phyloP scores from a whole-genome alignment of 1,139 yeast genomes.

The Diutina rugosa region DNA sequence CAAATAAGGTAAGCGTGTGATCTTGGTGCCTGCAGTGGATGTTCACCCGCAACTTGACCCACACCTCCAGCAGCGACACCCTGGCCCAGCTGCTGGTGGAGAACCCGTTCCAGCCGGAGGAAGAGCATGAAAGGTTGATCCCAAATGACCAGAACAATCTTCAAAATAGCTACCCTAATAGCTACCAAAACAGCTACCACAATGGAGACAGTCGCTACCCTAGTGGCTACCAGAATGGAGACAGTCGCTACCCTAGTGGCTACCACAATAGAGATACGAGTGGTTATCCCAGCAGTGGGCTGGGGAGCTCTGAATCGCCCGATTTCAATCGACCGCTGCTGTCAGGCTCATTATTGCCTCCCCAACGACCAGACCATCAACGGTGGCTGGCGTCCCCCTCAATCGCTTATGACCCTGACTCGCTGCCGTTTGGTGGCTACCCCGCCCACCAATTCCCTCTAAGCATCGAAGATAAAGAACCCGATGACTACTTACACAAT shows the following conservation, averaged over 20 bases:
- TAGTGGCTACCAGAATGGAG: too few relatives aligned
- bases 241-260: too few relatives aligned
- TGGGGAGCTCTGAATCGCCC: not conserved
- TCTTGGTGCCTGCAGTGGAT: not conserved
- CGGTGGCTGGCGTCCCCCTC: not conserved
- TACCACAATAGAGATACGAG: too few relatives aligned
- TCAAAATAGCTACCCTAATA: too few relatives aligned
- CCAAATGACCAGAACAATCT: too few relatives aligned
- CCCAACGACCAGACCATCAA: not conserved
- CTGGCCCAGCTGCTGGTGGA: not conserved
- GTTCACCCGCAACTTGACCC: not conserved
- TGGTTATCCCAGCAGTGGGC: not conserved
- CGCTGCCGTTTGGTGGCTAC: conserved; percentile 16
- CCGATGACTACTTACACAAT: conserved; percentile 17
- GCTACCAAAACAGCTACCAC: too few relatives aligned
- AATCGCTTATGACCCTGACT: not conserved
- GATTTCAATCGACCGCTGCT: not conserved
- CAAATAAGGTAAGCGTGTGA: too few relatives aligned
- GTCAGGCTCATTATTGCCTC: not conserved
- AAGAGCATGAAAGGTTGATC: not conserved
- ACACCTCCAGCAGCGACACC: not conserved
- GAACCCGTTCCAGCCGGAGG: not conserved
- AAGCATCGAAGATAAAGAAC: conserved; percentile 14
- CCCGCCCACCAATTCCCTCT: conserved; percentile 16
- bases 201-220: too few relatives aligned